Percentiles rank a stretch among this genome's conserved stretches.
phyloP scores from a whole-genome alignment of 805 yeast species.

The Wickerhamiella slavikovae region DNA sequence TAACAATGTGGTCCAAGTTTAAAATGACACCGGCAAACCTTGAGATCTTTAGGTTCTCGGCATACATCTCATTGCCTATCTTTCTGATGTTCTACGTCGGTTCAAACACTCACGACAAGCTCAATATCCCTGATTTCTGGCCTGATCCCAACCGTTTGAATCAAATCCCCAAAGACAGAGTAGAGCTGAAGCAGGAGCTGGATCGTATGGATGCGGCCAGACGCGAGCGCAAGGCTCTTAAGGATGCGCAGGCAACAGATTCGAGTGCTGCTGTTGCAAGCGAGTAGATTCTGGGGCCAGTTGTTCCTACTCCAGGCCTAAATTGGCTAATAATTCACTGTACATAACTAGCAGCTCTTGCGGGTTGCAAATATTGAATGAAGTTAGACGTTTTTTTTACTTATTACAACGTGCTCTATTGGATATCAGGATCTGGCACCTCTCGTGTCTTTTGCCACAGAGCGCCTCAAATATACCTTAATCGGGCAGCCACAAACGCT shows the following conservation, averaged over 20 bases:
- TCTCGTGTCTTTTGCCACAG: too few relatives aligned
- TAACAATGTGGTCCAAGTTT: constrained; percentile 2
- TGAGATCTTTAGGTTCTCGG: constrained; percentile 37
- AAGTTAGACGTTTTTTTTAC: too few relatives aligned
- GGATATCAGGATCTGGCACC: too few relatives aligned
- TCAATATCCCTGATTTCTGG: constrained; percentile 88
- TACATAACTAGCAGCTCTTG: too few relatives aligned
- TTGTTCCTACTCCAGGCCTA: not conserved
- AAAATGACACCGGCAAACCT: constrained; percentile 10
- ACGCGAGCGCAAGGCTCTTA: constrained; percentile 11
- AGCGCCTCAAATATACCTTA: too few relatives aligned
- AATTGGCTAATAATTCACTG: too few relatives aligned
- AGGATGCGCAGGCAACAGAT: not conserved
- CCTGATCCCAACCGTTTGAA: constrained; percentile 88
- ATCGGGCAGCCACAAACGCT: too few relatives aligned
- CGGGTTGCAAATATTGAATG: too few relatives aligned
- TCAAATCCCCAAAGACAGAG: constrained; percentile 81
- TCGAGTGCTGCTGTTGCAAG: not conserved
- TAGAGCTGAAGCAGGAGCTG: constrained; percentile 76
- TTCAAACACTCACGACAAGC: constrained; percentile 68
- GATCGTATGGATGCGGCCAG: constrained; percentile 70
- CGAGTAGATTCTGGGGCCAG: not conserved
- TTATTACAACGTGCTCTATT: too few relatives aligned
- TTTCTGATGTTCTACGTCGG: constrained; percentile 89
- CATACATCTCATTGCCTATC: constrained; percentile 70